Conservation (phyloP, 306 rosid genomes). For the Crataegus laevigata region DNA sequence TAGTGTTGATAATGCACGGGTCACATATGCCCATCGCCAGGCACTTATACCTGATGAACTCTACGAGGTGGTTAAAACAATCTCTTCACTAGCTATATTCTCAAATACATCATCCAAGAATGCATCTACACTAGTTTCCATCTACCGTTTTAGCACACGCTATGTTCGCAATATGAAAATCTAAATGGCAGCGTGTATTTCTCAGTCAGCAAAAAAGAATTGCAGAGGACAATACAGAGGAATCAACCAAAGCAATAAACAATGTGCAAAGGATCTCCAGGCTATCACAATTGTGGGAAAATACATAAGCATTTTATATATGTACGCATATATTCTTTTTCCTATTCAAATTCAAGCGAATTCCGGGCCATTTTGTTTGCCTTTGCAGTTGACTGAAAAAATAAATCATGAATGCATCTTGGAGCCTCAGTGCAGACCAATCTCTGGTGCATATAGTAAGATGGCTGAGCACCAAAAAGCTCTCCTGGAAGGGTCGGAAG, state of each 20-base stretch:
- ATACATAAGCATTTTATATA: not conserved
- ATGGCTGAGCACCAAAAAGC: not conserved
- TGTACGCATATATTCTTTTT: not conserved
- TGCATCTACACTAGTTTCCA: not conserved
- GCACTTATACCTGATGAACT: slow-evolving; percentile 34
- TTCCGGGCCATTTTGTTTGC: not conserved
- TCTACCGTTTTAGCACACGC: not conserved
- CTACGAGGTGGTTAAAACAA: slow-evolving; percentile 17
- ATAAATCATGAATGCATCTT: not conserved
- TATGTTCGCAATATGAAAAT: not conserved
- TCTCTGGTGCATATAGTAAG: not conserved
- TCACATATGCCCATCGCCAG: slow-evolving; percentile 16
- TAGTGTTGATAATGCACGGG: slow-evolving; percentile 3
- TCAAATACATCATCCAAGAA: not conserved
- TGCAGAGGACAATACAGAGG: slow-evolving; percentile 24
- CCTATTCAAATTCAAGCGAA: not conserved
- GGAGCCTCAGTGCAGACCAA: not conserved
- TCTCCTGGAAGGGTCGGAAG: not conserved
- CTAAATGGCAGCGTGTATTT: not conserved
- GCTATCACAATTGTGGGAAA: slow-evolving; percentile 20
- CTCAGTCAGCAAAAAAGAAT: slow-evolving; percentile 12
- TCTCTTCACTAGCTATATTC: not conserved
- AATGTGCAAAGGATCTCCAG: slow-evolving; percentile 21
- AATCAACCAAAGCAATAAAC: not conserved
- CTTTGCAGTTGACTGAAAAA: slow-evolving; percentile 5